phyloP scores from a whole-genome alignment of 1,284 basidiomycete genomes.

The Pholiota adiposa region DNA sequence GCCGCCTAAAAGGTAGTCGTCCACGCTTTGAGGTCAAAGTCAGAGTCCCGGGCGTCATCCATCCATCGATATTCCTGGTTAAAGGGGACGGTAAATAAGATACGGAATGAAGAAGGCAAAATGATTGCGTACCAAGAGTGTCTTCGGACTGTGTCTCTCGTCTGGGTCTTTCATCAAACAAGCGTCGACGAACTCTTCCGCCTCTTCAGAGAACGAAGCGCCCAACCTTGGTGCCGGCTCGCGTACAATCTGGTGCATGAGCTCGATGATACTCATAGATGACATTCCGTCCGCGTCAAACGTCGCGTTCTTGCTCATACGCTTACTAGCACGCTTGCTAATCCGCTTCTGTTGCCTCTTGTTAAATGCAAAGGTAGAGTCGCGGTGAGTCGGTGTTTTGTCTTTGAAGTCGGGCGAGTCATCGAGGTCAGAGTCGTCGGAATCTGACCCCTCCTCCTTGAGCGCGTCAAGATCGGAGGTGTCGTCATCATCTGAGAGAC shows the following conservation, averaged over 20 bases:
- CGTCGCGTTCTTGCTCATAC: conserved; percentile 28
- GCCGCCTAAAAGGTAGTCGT: conserved; percentile 25
- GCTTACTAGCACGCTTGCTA: conserved; percentile 74
- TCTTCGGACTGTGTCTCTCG: conserved; percentile 78
- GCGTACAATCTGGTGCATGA: conserved; percentile 97
- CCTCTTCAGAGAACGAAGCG: conserved; percentile 69
- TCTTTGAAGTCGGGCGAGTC: conserved; percentile 29
- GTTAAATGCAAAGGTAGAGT: conserved; percentile 27
- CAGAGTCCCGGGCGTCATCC: conserved; percentile 33
- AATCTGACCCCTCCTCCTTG: conserved; percentile 3
- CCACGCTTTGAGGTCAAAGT: conserved; percentile 33
- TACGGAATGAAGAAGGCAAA: background rate
- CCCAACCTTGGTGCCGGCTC: conserved; percentile 88
- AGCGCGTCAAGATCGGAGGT: conserved; percentile 33
- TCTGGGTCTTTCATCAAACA: conserved; percentile 88
- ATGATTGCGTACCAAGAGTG: conserved; percentile 65
- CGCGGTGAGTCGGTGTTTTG: conserved; percentile 31
- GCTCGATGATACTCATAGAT: conserved; percentile 93
- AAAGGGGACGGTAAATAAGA: background rate
- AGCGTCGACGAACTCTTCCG: conserved; percentile 80
- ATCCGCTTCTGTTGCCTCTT: conserved; percentile 40
- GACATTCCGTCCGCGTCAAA: conserved; percentile 22
- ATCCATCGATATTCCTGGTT: conserved; percentile 34
- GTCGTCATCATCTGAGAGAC: conserved; percentile 27
- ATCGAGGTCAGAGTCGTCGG: conserved; percentile 12